Evolutionary conservation across 257 asterid genomes (phyloP).

Genomic region (Solanum infundibuliforme): DNA sequence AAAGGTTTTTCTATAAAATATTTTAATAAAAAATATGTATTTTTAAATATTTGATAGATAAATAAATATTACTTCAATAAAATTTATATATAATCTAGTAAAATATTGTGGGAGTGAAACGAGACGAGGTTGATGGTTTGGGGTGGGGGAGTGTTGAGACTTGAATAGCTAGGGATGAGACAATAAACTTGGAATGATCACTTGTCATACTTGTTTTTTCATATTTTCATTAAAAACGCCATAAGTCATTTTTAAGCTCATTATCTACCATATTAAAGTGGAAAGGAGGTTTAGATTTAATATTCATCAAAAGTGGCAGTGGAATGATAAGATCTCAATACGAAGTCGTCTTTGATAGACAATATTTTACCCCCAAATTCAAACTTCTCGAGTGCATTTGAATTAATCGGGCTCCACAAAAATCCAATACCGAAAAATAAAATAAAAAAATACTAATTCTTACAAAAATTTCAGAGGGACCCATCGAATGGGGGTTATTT

Average conservation of each 20-base stretch:
- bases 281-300: neutral
- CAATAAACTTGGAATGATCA: neutral
- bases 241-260: neutral
- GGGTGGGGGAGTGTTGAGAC: neutral
- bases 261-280: neutral
- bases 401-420: neutral
- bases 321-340: neutral
- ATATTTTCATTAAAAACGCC: neutral
- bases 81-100: neutral
- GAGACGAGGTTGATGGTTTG: neutral
- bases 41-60: neutral
- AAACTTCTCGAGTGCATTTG: neutral
- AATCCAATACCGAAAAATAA: neutral
- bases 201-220: neutral
- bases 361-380: neutral
- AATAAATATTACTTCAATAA: neutral
- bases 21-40: neutral
- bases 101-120: neutral
- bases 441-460: neutral
- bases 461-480: neutral
- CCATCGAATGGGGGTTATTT: neutral
- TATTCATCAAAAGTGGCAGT: neutral
- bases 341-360: neutral
- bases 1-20: neutral
- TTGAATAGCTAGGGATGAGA: neutral